These are phyloP conservation scores for Arabidopsis lyrata DNA, from an alignment of 441 rosid genomes.

Conservation along the genomic window DNA sequence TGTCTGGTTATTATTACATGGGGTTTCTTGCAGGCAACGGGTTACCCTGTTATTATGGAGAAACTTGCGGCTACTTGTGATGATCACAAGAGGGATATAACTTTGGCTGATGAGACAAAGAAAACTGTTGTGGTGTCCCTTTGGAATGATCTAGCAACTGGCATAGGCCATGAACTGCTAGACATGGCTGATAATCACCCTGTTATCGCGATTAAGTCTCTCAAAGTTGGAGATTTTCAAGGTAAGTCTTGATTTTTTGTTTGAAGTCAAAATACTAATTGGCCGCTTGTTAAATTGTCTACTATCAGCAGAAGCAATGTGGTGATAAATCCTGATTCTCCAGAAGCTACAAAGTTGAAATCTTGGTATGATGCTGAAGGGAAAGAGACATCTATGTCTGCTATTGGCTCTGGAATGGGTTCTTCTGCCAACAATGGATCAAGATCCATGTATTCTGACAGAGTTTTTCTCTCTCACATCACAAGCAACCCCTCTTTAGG, in stretches of 20 bases:
- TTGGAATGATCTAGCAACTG: conserved; percentile 88
- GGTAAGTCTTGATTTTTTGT: conserved; percentile 70
- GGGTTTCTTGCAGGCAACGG: too few relatives aligned
- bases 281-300: conserved; percentile 55
- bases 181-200: conserved; percentile 75
- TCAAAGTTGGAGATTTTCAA: conserved; percentile 90
- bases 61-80: too few relatives aligned
- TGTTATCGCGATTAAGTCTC: conserved; percentile 79
- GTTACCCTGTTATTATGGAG: too few relatives aligned
- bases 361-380: conserved; percentile 89
- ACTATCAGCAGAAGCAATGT: conserved; percentile 70
- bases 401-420: conserved; percentile 71
- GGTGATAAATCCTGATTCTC: conserved; percentile 69
- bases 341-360: conserved; percentile 75
- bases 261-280: too few relatives aligned
- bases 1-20: too few relatives aligned
- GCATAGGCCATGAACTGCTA: conserved; percentile 74
- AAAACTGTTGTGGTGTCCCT: conserved; percentile 87
- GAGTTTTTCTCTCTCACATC: conserved; percentile 67
- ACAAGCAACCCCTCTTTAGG: conserved; percentile 74
- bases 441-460: conserved; percentile 77
- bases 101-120: conserved; percentile 86
- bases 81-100: conserved; percentile 82
- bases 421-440: conserved; percentile 61
- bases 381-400: conserved; percentile 75